phyloP scores from a whole-genome alignment of 352 stramenopile genomes.

The Pythium biforme region DNA sequence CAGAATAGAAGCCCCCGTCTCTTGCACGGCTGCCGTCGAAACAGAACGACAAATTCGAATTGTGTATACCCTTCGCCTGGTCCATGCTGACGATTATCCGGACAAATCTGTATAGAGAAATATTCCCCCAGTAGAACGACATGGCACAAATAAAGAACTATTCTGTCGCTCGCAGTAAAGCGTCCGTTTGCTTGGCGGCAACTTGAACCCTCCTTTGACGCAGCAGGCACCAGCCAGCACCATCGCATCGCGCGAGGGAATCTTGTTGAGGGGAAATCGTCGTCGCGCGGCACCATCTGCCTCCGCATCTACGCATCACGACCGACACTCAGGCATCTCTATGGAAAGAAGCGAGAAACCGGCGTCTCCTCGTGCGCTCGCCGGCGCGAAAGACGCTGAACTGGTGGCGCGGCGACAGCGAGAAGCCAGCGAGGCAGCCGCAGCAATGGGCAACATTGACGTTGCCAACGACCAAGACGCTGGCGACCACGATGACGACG shows the following conservation, averaged over 20 bases:
- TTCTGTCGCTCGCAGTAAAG: constrained; percentile 13
- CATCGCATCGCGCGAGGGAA: neutral
- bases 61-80: neutral
- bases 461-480: neutral
- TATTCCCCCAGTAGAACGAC: neutral
- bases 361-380: constrained; percentile 13
- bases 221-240: neutral
- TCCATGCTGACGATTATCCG: neutral
- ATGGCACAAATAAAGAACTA: neutral
- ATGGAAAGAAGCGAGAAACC: constrained; percentile 1
- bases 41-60: constrained; percentile 1
- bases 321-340: neutral
- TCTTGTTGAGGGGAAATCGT: too few species aligned
- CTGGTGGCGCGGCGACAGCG: constrained; percentile 16
- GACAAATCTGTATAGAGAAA: neutral
- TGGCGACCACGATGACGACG: constrained; percentile 12
- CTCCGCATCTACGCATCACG: too few species aligned
- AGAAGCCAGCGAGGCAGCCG: constrained; percentile 4
- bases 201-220: constrained; percentile 25
- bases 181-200: constrained; percentile 15
- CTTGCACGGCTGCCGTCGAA: neutral
- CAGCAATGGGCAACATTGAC: neutral
- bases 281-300: too few species aligned
- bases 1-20: constrained; percentile 26
- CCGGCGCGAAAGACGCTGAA: constrained; percentile 24